A percentile compares a stretch with the other conserved stretches of the same genome.
These are phyloP conservation scores for Diplocarpon mali DNA, from an alignment of 2,329 filamentous ascomycete genomes.

Conservation along the genomic window DNA sequence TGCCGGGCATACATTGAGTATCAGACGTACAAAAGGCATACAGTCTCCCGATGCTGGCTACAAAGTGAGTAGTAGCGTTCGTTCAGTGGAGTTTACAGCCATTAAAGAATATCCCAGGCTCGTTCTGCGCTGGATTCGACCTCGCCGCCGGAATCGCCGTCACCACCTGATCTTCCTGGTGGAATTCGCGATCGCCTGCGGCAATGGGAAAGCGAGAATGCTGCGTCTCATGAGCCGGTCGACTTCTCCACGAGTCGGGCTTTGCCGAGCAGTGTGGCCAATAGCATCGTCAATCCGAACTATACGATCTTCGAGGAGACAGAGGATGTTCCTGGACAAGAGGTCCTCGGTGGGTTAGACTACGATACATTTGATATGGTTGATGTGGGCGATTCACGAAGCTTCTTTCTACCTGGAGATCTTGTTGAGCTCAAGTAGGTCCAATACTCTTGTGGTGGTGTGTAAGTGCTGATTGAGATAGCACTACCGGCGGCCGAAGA, in stretches of 20 bases:
- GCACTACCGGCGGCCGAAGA: conserved; percentile 8
- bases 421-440: conserved; percentile 26
- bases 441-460: not conserved
- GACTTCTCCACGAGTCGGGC: not conserved
- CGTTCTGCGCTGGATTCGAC: conserved; percentile 1
- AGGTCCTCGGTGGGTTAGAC: conserved; percentile 21
- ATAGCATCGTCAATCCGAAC: conserved; percentile 5
- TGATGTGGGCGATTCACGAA: conserved; percentile 28
- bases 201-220: conserved; percentile 34
- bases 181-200: conserved; percentile 29
- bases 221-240: not conserved
- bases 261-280: conserved; percentile 5
- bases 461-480: conserved; percentile 10
- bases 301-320: conserved; percentile 7
- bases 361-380: conserved; percentile 37
- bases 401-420: conserved; percentile 26
- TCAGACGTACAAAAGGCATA: not conserved
- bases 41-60: conserved; percentile 2
- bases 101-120: not conserved
- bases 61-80: conserved; percentile 3
- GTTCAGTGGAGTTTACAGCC: not conserved
- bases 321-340: conserved; percentile 17
- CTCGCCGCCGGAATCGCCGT: not conserved
- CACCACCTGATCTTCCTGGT: not conserved
- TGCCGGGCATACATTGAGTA: conserved; percentile 5